Evolutionary conservation across 1,284 basidiomycete species (phyloP).

Genomic region (Cerrena zonata): DNA sequence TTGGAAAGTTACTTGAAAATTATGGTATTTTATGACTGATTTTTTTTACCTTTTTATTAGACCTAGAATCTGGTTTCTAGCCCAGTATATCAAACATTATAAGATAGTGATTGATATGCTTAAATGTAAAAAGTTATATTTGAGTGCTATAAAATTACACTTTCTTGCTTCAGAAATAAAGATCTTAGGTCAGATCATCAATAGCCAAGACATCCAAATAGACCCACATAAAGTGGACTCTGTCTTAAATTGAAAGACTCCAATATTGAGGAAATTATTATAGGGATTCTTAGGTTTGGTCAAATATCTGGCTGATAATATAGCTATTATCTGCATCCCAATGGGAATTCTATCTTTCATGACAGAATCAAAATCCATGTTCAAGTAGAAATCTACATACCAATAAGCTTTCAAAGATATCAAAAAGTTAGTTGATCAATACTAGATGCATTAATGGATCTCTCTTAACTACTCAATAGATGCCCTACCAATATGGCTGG

Average conservation of each 20-base stretch:
- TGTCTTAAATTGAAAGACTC: constrained; percentile 28
- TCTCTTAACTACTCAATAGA: constrained; percentile 18
- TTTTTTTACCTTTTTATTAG: too few relatives aligned
- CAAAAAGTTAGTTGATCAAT: constrained; percentile 17
- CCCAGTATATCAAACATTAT: constrained; percentile 24
- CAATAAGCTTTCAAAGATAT: constrained; percentile 23
- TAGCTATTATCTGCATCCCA: constrained; percentile 16
- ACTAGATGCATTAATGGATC: constrained; percentile 15
- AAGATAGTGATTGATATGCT: constrained; percentile 21
- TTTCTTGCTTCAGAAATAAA: constrained; percentile 20
- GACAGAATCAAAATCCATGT: neutral
- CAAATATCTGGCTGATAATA: constrained; percentile 24
- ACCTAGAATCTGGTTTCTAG: too few relatives aligned
- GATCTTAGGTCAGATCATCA: constrained; percentile 29
- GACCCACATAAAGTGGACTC: constrained; percentile 28
- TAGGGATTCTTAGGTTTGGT: constrained; percentile 23
- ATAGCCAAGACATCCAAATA: constrained; percentile 26
- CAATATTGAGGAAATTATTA: constrained; percentile 18
- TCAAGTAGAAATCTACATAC: constrained; percentile 10
- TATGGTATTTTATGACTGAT: too few relatives aligned
- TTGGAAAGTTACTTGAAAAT: too few relatives aligned
- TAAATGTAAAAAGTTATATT: constrained; percentile 19
- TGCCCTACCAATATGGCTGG: constrained; percentile 17
- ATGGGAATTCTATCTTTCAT: constrained; percentile 10
- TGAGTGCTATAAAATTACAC: constrained; percentile 24